Evolutionary conservation across 148 eudicot species (phyloP).

Genomic region (Rhododendron griersonianum): DNA sequence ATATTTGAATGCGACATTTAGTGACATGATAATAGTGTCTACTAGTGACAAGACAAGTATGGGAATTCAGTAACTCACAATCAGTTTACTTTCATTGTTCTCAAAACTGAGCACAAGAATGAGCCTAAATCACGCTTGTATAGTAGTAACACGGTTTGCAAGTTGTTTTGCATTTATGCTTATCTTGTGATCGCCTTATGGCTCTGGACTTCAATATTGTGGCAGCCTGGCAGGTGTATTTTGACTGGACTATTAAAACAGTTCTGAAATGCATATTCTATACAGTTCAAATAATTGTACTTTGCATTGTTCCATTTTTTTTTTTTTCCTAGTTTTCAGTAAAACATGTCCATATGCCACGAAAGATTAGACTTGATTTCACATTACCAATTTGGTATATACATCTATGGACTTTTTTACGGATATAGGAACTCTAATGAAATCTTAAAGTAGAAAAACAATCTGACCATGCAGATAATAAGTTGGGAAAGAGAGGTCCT

Average conservation of each 20-base stretch:
- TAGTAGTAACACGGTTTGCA: not conserved
- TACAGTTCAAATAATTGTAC: not conserved
- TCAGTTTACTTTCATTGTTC: not conserved
- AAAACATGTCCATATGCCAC: not conserved
- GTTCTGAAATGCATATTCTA: not conserved
- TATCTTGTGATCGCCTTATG: not conserved
- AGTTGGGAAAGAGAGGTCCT: not conserved
- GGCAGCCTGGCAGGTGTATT: not conserved
- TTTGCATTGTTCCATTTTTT: not conserved
- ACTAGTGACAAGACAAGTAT: not conserved
- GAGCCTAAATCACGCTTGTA: not conserved
- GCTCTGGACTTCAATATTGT: not conserved
- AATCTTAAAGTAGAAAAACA: not conserved
- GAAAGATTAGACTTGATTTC: not conserved
- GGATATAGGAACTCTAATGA: not conserved
- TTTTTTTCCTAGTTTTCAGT: not conserved
- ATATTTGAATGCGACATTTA: no score
- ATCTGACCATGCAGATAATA: not conserved
- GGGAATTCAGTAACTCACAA: not conserved
- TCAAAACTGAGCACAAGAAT: not conserved
- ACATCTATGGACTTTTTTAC: not conserved
- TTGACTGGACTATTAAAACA: not conserved
- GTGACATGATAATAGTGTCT: not conserved
- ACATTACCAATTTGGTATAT: not conserved
- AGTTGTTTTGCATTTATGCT: not conserved